A percentile compares a stretch with the other conserved stretches of the same genome.
Conservation (phyloP, 345 rosid genomes). For the Linum lewisii region DNA sequence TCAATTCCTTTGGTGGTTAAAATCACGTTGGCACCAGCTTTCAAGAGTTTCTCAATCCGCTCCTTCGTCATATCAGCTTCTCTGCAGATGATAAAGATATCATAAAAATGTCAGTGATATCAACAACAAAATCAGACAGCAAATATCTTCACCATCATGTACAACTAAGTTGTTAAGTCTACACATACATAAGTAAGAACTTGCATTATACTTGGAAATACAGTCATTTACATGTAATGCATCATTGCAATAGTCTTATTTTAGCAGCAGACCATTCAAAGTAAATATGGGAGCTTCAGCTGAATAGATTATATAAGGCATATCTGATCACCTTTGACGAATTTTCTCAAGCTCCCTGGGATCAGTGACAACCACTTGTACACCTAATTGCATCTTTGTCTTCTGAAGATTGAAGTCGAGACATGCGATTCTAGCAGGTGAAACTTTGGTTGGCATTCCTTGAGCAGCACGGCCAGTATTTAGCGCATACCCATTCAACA, state of each 20-base stretch:
- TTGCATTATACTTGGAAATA: neutral
- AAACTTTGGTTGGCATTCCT: slow-evolving; percentile 89
- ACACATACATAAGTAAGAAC: neutral
- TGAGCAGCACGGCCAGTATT: slow-evolving; percentile 95
- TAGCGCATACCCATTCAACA: slow-evolving; percentile 88
- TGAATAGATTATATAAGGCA: neutral
- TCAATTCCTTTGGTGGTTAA: slow-evolving; percentile 95
- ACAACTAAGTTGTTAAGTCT: neutral
- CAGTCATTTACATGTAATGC: neutral
- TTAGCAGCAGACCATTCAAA: neutral
- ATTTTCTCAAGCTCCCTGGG: slow-evolving; percentile 98
- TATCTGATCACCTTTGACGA: slow-evolving; percentile 59
- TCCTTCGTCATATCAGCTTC: slow-evolving; percentile 97
- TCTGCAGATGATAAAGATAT: slow-evolving; percentile 33
- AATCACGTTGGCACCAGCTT: slow-evolving; percentile 96
- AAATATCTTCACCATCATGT: no score
- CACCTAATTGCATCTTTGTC: slow-evolving; percentile 93
- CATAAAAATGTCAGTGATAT: slow-evolving; percentile 8
- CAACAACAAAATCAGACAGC: neutral
- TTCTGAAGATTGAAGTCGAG: slow-evolving; percentile 96
- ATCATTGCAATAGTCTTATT: neutral
- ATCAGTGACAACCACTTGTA: slow-evolving; percentile 85
- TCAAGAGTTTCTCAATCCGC: slow-evolving; percentile 81
- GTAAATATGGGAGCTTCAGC: neutral
- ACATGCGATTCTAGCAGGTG: slow-evolving; percentile 88